phyloP scores from a whole-genome alignment of 2,329 filamentous ascomycete genomes.

The Orbilia ellipsospora region DNA sequence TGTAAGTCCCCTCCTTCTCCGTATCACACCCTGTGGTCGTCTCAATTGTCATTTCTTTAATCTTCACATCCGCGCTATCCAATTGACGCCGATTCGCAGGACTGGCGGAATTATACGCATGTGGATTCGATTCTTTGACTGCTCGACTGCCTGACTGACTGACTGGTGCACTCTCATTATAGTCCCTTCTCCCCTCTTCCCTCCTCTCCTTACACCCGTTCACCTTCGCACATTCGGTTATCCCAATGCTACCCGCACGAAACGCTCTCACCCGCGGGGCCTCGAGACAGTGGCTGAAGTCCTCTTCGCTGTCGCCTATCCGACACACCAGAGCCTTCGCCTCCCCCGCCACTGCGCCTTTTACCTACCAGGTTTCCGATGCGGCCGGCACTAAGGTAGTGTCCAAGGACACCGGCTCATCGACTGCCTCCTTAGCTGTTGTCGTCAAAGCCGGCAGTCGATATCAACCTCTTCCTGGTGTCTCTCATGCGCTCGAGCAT shows the following conservation, averaged over 20 bases:
- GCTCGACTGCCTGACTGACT: not conserved
- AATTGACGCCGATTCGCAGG: conserved; percentile 30
- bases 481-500: conserved; percentile 88
- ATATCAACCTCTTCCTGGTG: conserved; percentile 88
- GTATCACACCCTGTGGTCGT: not conserved
- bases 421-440: conserved; percentile 88
- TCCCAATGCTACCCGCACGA: conserved; percentile 50
- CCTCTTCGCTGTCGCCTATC: conserved; percentile 36
- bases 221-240: conserved; percentile 22
- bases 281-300: conserved; percentile 46
- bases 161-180: not conserved
- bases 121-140: no score
- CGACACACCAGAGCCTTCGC: conserved; percentile 60
- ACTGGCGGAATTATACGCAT: not conserved
- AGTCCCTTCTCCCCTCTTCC: conserved; percentile 25
- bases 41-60: not conserved
- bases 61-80: not conserved
- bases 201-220: conserved; percentile 23
- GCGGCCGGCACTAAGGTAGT: conserved; percentile 90
- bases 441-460: conserved; percentile 94
- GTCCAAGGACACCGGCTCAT: conserved; percentile 86
- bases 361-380: conserved; percentile 88
- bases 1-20: conserved; percentile 11
- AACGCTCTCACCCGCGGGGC: conserved; percentile 48
- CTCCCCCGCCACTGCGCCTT: conserved; percentile 76